Conservation (phyloP, 2,329 filamentous ascomycete genomes). For the Orbilia ellipsospora region DNA sequence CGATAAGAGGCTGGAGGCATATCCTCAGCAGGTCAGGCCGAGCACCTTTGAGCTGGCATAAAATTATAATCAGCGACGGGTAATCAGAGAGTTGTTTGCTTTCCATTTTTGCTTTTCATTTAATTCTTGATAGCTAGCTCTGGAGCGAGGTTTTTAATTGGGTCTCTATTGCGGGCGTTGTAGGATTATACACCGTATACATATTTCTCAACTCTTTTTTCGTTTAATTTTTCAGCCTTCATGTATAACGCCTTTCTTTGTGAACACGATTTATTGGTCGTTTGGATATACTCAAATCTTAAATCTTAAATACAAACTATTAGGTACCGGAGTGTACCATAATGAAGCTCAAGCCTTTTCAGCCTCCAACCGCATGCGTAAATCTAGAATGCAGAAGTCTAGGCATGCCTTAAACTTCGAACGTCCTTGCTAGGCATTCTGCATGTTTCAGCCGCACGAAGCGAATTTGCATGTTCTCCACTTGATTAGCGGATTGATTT, state of each 20-base stretch:
- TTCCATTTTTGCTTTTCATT: neutral
- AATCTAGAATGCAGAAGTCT: too few species aligned
- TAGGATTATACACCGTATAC: slow-evolving; percentile 19
- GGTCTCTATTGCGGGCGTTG: slow-evolving; percentile 2
- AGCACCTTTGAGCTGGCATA: slow-evolving; percentile 39
- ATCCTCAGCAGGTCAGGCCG: slow-evolving; percentile 26
- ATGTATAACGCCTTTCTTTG: neutral
- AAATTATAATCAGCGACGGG: neutral
- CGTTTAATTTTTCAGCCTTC: slow-evolving; percentile 18
- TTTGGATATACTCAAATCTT: too few species aligned
- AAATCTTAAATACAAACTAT: too few species aligned
- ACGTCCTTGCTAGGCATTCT: neutral
- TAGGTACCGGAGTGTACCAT: too few species aligned
- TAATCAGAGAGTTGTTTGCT: too few species aligned
- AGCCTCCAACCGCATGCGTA: too few species aligned
- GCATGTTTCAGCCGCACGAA: neutral
- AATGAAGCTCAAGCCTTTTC: too few species aligned
- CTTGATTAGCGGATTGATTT: too few species aligned
- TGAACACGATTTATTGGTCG: too few species aligned
- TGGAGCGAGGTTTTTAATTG: neutral
- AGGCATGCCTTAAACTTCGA: too few species aligned
- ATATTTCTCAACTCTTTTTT: neutral
- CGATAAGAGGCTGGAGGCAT: slow-evolving; percentile 12
- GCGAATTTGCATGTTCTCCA: slow-evolving; percentile 18
- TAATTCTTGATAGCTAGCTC: neutral